Evolutionary conservation across 257 asterid species (phyloP), one percentile per base, ranked within the genome.

Genomic region (Solanum sitiens): DNA sequence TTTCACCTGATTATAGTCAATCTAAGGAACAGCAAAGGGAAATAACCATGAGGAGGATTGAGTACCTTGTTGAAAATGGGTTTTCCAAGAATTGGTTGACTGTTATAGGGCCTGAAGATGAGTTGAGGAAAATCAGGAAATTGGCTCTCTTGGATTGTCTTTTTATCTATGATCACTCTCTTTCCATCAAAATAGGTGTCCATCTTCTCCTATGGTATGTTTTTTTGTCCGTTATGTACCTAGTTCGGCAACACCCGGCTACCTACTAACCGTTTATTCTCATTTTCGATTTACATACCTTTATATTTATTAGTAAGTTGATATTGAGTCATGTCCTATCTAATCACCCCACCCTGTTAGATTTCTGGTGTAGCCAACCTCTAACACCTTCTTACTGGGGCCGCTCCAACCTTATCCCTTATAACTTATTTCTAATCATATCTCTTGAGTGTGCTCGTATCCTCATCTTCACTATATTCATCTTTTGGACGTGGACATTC

Each of bases 1-100:
- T 92, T 21, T 92, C 89, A 70, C 98, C 99, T n/a, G 99, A 97
- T 91, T 97, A 93, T 50, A 96, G 94, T 79, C 99, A 95, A 88
- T 92, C 99, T 32, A 97, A 95, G 96, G 99, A 96, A 91, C 98
- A 95, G 90, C 99, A 97, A 91, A 95, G 99, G 89, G 99, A 95
- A 94, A 92, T 97, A 89, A 97, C 99, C 18, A 96, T 96, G 99
- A 92, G 92, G 93, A 94, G 99, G 68, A 92, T 97, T 90, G 89
- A 83, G 94, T 97, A 91, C 84, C 91, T 97, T 87, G 85, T 90
- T 91, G 98, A 94, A 89, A 95, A 92, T 70, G 98, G 98, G 40
- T 98, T 94, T 45, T 96, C 95, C 44, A 86, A 91, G 75, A 93
- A 96, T 14, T 97, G 99, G 98, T 92, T 97, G 45, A 97, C 98